A percentile compares a stretch with the other conserved stretches of the same genome.
These are phyloP conservation scores for Cornus kousa DNA, from an alignment of 148 eudicot genomes.

Conservation along the genomic window DNA sequence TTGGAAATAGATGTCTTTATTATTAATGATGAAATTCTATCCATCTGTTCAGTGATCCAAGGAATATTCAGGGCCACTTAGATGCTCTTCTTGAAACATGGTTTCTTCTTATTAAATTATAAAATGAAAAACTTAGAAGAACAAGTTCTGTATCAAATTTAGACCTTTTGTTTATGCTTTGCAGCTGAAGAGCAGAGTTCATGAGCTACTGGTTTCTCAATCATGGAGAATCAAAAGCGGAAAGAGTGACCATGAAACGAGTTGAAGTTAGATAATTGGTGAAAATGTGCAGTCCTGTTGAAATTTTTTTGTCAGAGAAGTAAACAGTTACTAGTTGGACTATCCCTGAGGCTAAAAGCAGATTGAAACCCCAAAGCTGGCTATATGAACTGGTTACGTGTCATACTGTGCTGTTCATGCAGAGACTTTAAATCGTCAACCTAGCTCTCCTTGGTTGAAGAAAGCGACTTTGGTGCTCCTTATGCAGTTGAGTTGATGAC, in stretches of 20 bases:
- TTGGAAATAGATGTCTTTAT: neutral
- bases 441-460: conserved; percentile 12
- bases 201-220: conserved; percentile 62
- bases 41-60: neutral
- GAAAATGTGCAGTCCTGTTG: conserved; percentile 1
- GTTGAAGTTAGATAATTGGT: neutral
- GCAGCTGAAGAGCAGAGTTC: conserved; percentile 78
- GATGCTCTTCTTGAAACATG: neutral
- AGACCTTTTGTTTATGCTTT: conserved; percentile 4
- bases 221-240: conserved; percentile 45
- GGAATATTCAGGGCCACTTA: neutral
- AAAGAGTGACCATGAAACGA: conserved; percentile 26
- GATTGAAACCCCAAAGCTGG: conserved; percentile 3
- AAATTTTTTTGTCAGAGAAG: neutral
- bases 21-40: neutral
- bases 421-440: neutral
- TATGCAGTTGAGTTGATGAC: conserved; percentile 1
- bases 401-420: neutral
- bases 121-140: neutral
- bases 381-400: neutral
- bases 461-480: conserved; percentile 15
- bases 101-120: neutral
- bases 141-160: neutral
- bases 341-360: neutral
- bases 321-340: neutral